Base-by-base conservation (phyloP, 441 rosid species). In the Flueggea neowawraea region DNA sequence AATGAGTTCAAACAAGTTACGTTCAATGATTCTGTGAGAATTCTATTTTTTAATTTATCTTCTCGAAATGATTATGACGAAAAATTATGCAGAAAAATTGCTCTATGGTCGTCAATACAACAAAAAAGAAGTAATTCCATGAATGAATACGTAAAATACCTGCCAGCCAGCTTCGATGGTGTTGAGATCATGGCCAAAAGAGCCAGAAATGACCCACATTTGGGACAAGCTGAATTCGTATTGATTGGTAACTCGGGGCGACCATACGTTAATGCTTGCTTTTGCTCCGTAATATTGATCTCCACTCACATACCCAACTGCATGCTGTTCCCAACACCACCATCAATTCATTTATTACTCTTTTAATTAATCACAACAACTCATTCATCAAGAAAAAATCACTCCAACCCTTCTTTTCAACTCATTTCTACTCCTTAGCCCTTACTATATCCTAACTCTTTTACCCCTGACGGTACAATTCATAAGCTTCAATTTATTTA, bases 141-240 rank as follows among this genome's bases (percentile, higher is more conserved):
- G 45, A 11, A 22, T 22, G 28, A 22, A 22, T 22, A 22, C 28
- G 45, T 6, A 43, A 43, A n/a, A 43, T 43, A 74, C 99, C 85
- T 95, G 99, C 99, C 99, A 95, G 39, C 99, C 99, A 66, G 99
- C 97, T 82, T 95, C 99, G 59, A 95, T 91, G 69, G 99, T 95
- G 70, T 95, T 95, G 48, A 95, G 97, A 74, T 95, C 99, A 54
- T 89, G 67, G 0, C 90, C 90, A 52, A 95, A 95, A 0, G 97
- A 89, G 53, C 97, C 99, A 10, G 99, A 93, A 57, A 95, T 87
- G 75, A 95, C 86, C 99, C 99, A 95, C 81, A 95, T 65, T 52
- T 95, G 99, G 3, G 99, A 95, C 65, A 95, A 66, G 80, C 97
- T 91, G 75, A 95, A 95, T 65, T 95, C 99, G 63, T 89, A 82